Evolutionary conservation across 345 rosid species (phyloP), one percentile per base, ranked within the genome.

Genomic region (Eucalyptus cladocalyx): DNA sequence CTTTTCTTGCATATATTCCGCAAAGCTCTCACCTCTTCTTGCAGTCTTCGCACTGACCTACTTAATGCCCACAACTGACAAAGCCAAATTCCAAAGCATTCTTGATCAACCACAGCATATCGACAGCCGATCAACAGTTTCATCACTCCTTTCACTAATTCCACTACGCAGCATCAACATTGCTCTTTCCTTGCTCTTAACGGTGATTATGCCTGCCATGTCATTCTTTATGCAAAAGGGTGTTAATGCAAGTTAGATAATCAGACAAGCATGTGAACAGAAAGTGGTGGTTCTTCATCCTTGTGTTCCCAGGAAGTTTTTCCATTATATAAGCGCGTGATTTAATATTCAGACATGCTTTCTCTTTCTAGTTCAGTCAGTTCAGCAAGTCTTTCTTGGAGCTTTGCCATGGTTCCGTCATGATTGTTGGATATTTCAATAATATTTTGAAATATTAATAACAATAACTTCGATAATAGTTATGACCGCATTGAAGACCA

Each of bases 171-270:
- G 93, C 92, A 37, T 89, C 49, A 97, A 88, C 86, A 92, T 87
- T 90, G 91, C 88, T 90, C 94, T 95, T 89, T 96, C 93, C 89
- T 93, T 94, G 88, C 97, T 92, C 83, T 91, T 93, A 92, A 96
- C 87, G 87, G 89, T 88, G 90, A 92, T 86, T 60, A 92, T 87
- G 88, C 95, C 95, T 83, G 94, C 93, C 90, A 89, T 92, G 91
- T 93, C 96, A 93, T 95, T 95, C 99, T 96, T 93, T 89, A 87
- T 62, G 80, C 56, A 86, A 91, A 92, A 54, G 47, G 91, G 80
- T 87, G 86, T 60, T 49, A 26, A 76, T 60, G 88, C 56, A 47
- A 87, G 88, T 72, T 34, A 89, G 58, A 86, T 80, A 80, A 67
- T 81, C 47, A 88, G 54, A 32, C 62, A 86, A 90, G 72, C 42